Evolutionary conservation across 306 rosid genomes (phyloP).

Genomic region (Ziziphus jujuba): DNA sequence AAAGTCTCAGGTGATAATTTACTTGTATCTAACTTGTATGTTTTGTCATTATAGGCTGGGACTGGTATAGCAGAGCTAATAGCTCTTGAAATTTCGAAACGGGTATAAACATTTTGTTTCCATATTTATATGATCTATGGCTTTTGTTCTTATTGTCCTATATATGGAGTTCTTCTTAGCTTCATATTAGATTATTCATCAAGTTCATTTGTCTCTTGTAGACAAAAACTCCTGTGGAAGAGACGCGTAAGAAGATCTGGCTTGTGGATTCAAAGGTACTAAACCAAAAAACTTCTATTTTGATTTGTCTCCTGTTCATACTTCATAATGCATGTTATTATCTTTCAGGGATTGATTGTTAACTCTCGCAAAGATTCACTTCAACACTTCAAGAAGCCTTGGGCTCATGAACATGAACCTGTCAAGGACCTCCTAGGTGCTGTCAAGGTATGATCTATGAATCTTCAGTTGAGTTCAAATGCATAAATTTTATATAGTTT

Average conservation of each 20-base stretch:
- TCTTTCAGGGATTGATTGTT: slow-evolving; percentile 81
- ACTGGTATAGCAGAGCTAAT: slow-evolving; percentile 95
- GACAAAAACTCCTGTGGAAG: slow-evolving; percentile 74
- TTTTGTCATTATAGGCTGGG: slow-evolving; percentile 67
- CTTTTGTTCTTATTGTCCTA: slow-evolving; percentile 5
- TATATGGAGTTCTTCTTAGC: not conserved
- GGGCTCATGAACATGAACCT: slow-evolving; percentile 97
- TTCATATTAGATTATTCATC: slow-evolving; percentile 8
- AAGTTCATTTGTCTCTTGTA: slow-evolving; percentile 24
- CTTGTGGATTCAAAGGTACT: slow-evolving; percentile 90
- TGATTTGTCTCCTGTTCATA: not conserved
- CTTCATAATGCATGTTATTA: slow-evolving; percentile 3
- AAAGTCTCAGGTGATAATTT: not conserved
- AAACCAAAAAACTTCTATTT: not conserved
- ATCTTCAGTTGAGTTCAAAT: slow-evolving; percentile 12
- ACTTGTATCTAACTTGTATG: slow-evolving; percentile 16
- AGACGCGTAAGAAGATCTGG: slow-evolving; percentile 85
- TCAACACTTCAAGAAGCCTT: slow-evolving; percentile 86
- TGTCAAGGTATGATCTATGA: slow-evolving; percentile 55
- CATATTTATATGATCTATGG: not conserved
- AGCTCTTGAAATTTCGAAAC: slow-evolving; percentile 83
- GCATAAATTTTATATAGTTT: not conserved
- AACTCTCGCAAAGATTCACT: slow-evolving; percentile 79
- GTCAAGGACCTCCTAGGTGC: slow-evolving; percentile 61
- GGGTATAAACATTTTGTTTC: slow-evolving; percentile 34